A percentile compares a stretch with the other conserved stretches of the same genome.
phyloP scores from a whole-genome alignment of 805 yeast genomes.

The Ogataea paraovalis region DNA sequence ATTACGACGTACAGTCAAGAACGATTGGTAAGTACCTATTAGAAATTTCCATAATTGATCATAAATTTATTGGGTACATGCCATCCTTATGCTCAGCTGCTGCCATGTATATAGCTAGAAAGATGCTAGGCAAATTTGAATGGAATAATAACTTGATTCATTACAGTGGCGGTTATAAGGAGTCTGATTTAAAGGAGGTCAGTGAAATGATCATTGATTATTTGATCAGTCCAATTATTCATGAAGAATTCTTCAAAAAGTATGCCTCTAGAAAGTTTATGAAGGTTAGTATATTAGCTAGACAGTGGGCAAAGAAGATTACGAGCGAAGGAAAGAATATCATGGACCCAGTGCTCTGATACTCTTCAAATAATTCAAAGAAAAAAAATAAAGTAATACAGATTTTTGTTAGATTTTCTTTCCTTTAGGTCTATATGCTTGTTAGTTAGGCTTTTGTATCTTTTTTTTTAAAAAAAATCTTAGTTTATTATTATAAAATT shows the following conservation, averaged over 20 bases:
- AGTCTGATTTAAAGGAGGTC: slow-evolving; percentile 66
- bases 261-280: slow-evolving; percentile 85
- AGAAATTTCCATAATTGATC: slow-evolving; percentile 74
- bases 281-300: slow-evolving; percentile 76
- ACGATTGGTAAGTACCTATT: slow-evolving; percentile 81
- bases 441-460: too few relatives aligned
- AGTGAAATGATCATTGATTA: slow-evolving; percentile 74
- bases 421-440: too few relatives aligned
- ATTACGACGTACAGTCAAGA: slow-evolving; percentile 78
- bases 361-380: too few relatives aligned
- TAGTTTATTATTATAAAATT: too few relatives aligned
- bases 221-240: slow-evolving; percentile 73
- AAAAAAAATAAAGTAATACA: too few relatives aligned
- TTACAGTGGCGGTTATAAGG: slow-evolving; percentile 86
- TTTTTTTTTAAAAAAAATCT: too few relatives aligned
- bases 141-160: slow-evolving; percentile 89
- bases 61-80: slow-evolving; percentile 63
- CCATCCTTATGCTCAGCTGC: slow-evolving; percentile 85
- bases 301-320: slow-evolving; percentile 76
- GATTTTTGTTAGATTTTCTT: too few relatives aligned
- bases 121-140: slow-evolving; percentile 58
- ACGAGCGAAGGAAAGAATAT: slow-evolving; percentile 42
- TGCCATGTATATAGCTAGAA: slow-evolving; percentile 79
- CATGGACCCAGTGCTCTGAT: slow-evolving; percentile 33
- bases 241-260: slow-evolving; percentile 90